phyloP scores from a whole-genome alignment of 1,139 yeast species.

The Zygotorulaspora mrakii region DNA sequence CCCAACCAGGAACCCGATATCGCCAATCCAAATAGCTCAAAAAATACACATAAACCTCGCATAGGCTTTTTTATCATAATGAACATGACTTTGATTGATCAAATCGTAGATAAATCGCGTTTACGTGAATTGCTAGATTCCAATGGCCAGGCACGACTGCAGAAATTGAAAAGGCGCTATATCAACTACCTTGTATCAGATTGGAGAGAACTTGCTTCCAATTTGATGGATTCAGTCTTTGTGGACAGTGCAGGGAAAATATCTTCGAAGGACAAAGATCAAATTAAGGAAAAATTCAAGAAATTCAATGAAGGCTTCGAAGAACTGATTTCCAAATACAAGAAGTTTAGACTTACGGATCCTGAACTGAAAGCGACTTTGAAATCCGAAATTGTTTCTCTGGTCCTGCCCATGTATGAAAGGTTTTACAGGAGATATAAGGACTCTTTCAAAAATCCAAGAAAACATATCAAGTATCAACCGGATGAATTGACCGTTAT shows the following conservation, averaged over 20 bases:
- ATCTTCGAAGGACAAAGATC: slow-evolving; percentile 72
- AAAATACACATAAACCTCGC: slow-evolving; percentile 37
- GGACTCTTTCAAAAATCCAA: slow-evolving; percentile 35
- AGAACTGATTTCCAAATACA: slow-evolving; percentile 60
- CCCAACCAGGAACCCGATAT: slow-evolving; percentile 38
- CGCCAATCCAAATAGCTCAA: slow-evolving; percentile 25
- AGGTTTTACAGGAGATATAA: slow-evolving; percentile 54
- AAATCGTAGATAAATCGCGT: slow-evolving; percentile 60
- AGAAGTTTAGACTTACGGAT: slow-evolving; percentile 63
- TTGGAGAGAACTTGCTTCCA: slow-evolving; percentile 78
- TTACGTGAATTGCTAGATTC: slow-evolving; percentile 54
- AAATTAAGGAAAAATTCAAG: slow-evolving; percentile 79
- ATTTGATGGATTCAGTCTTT: slow-evolving; percentile 67
- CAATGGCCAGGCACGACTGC: slow-evolving; percentile 61
- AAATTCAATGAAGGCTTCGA: slow-evolving; percentile 82
- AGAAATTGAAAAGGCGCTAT: slow-evolving; percentile 67
- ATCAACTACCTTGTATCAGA: slow-evolving; percentile 72
- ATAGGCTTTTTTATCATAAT: slow-evolving; percentile 69
- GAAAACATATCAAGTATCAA: slow-evolving; percentile 43
- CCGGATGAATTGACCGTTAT: slow-evolving; percentile 33
- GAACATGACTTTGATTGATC: slow-evolving; percentile 71
- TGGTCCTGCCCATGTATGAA: slow-evolving; percentile 78
- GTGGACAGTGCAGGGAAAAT: slow-evolving; percentile 46
- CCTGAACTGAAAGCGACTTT: slow-evolving; percentile 50
- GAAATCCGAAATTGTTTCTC: slow-evolving; percentile 40